Evolutionary conservation across 1,284 basidiomycete genomes (phyloP), one percentile per base, ranked within the genome.

Genomic region (Ustanciosporium gigantosporum): DNA sequence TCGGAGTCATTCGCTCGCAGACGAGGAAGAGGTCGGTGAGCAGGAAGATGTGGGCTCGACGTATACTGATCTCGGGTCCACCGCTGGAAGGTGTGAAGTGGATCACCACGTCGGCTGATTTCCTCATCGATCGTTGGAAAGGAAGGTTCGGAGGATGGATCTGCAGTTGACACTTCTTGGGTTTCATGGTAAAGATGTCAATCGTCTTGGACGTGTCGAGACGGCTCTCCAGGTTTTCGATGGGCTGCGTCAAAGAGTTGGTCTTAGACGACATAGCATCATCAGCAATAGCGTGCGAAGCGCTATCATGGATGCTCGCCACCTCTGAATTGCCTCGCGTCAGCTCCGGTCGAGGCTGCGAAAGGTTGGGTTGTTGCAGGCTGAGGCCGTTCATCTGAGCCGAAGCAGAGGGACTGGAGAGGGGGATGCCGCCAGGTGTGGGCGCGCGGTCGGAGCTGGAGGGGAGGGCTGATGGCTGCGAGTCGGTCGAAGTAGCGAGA

Each of bases 121-220:
- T 82, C 40, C 90, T 86, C 58, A 97, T 72, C 73, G 86, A 83
- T 41, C 94, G 87, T n/a, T 83, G 82, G 78, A 89, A 97, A 14
- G 88, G 84, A 25, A 97, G 82, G 15, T 81, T 81, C 2, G 91
- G 86, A 1, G 93, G 89, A 31, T 84, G 82, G 80, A 98, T 93
- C 81, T 96, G 93, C 41, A 98, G 82, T 62, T 88, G 88, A 65
- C 95, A 92, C 81, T 62, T 66, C 84, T 93, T 93, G 4, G 89
- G 88, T 68, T 86, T 84, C 92, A 99, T 94, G 1, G 90, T 90
- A 78, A 99, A 99, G 36, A 99, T 87, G 78, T 99, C 94, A 25
- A 96, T 80, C 4, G 90, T 90, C 23, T 84, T 82, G 36, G 88
- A 84, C 0, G 90, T 87, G 43, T 87, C 84, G 34, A 98, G 83